Percentiles rank a stretch among this genome's conserved stretches.
These are phyloP conservation scores for Rhodamnia argentea DNA, from an alignment of 345 rosid genomes.

Conservation along the genomic window DNA sequence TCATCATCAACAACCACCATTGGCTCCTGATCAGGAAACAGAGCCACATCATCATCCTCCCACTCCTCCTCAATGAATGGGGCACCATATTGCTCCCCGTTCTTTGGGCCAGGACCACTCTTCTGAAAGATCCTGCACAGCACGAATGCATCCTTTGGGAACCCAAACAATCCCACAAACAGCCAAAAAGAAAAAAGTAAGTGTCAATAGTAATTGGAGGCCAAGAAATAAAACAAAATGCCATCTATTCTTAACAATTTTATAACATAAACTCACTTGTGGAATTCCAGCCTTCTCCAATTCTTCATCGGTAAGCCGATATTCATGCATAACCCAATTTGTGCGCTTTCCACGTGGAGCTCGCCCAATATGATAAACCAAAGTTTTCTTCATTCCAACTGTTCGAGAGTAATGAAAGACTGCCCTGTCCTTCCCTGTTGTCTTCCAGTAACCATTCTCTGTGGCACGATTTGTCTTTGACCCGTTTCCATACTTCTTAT, in stretches of 20 bases:
- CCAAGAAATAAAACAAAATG: neutral
- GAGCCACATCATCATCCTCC: conserved; percentile 56
- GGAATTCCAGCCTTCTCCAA: conserved; percentile 42
- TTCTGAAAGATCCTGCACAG: conserved; percentile 87
- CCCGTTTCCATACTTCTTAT: conserved; percentile 80
- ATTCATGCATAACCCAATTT: conserved; percentile 99
- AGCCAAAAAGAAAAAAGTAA: conserved; percentile 3
- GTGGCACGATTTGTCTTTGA: conserved; percentile 90
- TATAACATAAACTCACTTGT: conserved; percentile 38
- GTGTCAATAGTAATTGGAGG: neutral
- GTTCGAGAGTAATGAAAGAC: conserved; percentile 25
- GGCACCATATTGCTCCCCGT: conserved; percentile 95
- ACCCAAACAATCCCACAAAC: conserved; percentile 1
- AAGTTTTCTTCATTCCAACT: conserved; percentile 97
- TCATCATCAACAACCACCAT: conserved; percentile 31
- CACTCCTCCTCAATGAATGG: conserved; percentile 95
- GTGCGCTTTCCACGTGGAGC: conserved; percentile 81
- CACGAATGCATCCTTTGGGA: conserved; percentile 69
- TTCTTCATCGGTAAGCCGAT: conserved; percentile 55
- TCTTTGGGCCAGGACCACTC: conserved; percentile 96
- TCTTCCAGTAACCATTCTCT: conserved; percentile 92
- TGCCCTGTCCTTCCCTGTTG: conserved; percentile 86
- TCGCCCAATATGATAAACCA: conserved; percentile 79
- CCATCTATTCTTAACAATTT: neutral
- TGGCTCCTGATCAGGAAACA: conserved; percentile 35